Base-by-base conservation (phyloP, 306 rosid species). In the Sphenostylis stenocarpa region DNA sequence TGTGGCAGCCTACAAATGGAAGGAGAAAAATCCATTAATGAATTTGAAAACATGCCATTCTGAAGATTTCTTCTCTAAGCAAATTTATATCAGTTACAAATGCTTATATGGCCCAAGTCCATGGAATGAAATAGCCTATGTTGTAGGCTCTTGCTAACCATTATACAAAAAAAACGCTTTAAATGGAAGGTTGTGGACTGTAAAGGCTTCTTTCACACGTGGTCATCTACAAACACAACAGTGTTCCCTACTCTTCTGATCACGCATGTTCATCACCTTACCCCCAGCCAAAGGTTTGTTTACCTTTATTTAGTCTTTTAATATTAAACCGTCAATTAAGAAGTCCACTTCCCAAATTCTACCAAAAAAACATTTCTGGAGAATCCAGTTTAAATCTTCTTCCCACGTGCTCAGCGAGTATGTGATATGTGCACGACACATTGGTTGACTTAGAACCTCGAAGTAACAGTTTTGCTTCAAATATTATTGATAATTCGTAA, bases 1-100 rank as follows among this genome's bases (percentile, higher is more conserved):
- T 16, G 98, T 90, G 16, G 62, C 83, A 31, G 90, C 98, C 97
- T 94, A 80, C 82, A 87, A 84, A 75, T 65, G 61, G 49, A 57
- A 48, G 69, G 12, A 38, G 10, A 36, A 55, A 19, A 77, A 29
- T 36, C 29, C 57, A 31, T 52, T 34, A 38, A 23, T 39, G 28
- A 67, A 56, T 63, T 43, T 49, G 60, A 34, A 39, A 53, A 36
- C 12, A 33, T 24, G 29, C 24, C 73, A 81, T 14, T 6, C 52
- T 6, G 14, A 49, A 66, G 24, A 36, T 67, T 51, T 41, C 51
- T 61, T 71, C 38, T 70, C 43, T 3, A 41, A 33, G 63, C 6
- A 44, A 67, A 39, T 36, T 34, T 31, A 49, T 72, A 20, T 48
- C 67, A 41, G 23, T 1, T 9, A 33, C 44, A 81, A 47, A 67